Evolutionary conservation across 2,329 filamentous ascomycete genomes (phyloP).

Genomic region (Teratosphaeria gauchensis): DNA sequence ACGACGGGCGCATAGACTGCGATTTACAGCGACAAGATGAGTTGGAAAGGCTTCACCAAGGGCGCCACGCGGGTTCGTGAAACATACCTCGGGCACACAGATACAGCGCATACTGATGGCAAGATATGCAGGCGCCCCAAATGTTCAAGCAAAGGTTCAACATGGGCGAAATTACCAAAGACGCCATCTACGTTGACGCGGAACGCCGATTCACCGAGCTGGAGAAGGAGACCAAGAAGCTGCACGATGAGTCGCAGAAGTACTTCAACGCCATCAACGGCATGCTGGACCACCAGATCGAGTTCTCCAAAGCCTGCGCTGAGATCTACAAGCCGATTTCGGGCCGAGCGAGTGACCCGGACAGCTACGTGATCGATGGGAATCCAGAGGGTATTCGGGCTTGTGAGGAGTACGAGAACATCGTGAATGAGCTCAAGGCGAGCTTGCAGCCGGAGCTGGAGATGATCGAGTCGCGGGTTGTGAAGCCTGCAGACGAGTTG

Average conservation of each 20-base stretch:
- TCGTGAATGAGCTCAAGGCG: constrained; percentile 82
- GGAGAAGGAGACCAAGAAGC: constrained; percentile 89
- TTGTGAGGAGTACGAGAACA: constrained; percentile 89
- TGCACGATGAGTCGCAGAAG: constrained; percentile 93
- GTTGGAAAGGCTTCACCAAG: constrained; percentile 94
- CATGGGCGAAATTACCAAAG: constrained; percentile 89
- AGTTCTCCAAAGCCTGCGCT: constrained; percentile 90
- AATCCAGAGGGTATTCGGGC: constrained; percentile 89
- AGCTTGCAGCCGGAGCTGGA: constrained; percentile 86
- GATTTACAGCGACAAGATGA: constrained; percentile 51
- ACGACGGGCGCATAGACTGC: not conserved
- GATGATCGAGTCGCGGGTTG: constrained; percentile 89
- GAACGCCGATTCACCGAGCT: constrained; percentile 90
- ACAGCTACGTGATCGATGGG: constrained; percentile 68
- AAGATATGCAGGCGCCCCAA: constrained; percentile 61
- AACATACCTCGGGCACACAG: constrained; percentile 1
- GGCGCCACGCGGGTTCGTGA: constrained; percentile 66
- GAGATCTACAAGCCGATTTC: constrained; percentile 99
- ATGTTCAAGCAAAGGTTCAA: constrained; percentile 87
- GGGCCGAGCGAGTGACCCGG: constrained; percentile 86
- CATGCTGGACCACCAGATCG: constrained; percentile 96
- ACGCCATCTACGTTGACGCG: constrained; percentile 87
- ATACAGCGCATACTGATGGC: constrained; percentile 10
- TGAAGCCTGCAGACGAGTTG: constrained; percentile 86
- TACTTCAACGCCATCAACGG: constrained; percentile 97